phyloP scores from a whole-genome alignment of 495 filamentous ascomycete genomes.

The Friedmanniomyces simplex region DNA sequence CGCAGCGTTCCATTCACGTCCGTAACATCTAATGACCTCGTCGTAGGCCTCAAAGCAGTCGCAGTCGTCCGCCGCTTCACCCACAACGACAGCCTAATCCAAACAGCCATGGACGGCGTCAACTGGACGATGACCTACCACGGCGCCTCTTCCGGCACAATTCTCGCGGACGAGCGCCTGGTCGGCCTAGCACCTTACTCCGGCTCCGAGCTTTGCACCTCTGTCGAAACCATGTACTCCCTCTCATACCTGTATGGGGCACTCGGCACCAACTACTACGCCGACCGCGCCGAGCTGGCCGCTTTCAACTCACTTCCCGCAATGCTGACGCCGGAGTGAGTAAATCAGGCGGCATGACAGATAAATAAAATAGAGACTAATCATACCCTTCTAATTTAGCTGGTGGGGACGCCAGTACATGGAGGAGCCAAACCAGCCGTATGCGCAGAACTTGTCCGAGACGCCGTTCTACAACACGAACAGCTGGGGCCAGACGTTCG shows the following conservation, averaged over 20 bases:
- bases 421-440: constrained; percentile 46
- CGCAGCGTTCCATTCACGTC: too few relatives aligned
- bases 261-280: constrained; percentile 42
- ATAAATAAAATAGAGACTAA: too few relatives aligned
- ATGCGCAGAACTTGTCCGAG: constrained; percentile 34
- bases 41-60: constrained; percentile 36
- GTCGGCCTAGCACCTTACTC: constrained; percentile 22
- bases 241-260: constrained; percentile 28
- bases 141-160: constrained; percentile 22
- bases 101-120: constrained; percentile 35
- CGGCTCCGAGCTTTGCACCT: constrained; percentile 20
- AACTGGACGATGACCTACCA: constrained; percentile 43
- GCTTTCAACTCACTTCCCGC: constrained; percentile 53
- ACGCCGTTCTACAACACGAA: constrained; percentile 43
- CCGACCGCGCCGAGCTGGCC: constrained; percentile 45
- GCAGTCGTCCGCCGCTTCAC: constrained; percentile 36
- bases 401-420: constrained; percentile 54
- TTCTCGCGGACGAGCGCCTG: constrained; percentile 28
- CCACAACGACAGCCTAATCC: constrained; percentile 32
- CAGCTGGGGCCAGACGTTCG: constrained; percentile 36
- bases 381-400: too few relatives aligned
- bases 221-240: constrained; percentile 28
- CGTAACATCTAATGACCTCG: too few relatives aligned
- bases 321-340: constrained; percentile 19
- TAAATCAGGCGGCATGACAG: too few relatives aligned